Conservation (phyloP, 192 early-diverging fungal species). For the Martensiomyces pterosporus region DNA sequence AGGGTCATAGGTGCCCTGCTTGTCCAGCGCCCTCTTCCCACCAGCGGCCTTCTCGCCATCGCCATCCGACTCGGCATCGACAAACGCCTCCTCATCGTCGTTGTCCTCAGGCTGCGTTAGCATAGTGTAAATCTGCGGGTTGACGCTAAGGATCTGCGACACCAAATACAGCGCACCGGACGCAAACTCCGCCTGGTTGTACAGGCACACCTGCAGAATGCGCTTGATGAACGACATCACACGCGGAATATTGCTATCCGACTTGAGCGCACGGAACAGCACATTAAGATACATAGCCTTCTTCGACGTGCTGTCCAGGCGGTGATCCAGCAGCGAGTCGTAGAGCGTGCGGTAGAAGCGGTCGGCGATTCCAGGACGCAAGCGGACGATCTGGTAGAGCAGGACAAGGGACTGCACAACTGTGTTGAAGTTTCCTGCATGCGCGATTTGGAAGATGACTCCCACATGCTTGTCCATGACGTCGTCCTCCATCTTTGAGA, state of each 20-base stretch:
- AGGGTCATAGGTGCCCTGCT: conserved; percentile 66
- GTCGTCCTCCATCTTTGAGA: conserved; percentile 73
- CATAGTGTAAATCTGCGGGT: conserved; percentile 56
- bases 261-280: conserved; percentile 75
- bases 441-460: conserved; percentile 87
- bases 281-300: conserved; percentile 94
- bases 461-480: conserved; percentile 79
- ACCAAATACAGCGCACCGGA: conserved; percentile 82
- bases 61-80: conserved; percentile 2
- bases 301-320: conserved; percentile 72
- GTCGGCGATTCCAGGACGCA: conserved; percentile 59
- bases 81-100: conserved; percentile 17
- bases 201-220: conserved; percentile 70
- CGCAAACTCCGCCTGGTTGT: conserved; percentile 76
- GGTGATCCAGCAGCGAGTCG: conserved; percentile 79
- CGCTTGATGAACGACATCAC: conserved; percentile 88
- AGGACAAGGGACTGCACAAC: conserved; percentile 90
- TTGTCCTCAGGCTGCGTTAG: conserved; percentile 49
- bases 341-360: conserved; percentile 91
- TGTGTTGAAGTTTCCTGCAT: conserved; percentile 86
- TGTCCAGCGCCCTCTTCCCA: not conserved
- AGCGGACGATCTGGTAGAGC: conserved; percentile 61
- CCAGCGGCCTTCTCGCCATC: conserved; percentile 4
- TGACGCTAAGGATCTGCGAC: conserved; percentile 58
- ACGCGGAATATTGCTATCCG: conserved; percentile 63